phyloP scores from a whole-genome alignment of 2,329 filamentous ascomycete genomes.

The Aspergillus chevalieri region DNA sequence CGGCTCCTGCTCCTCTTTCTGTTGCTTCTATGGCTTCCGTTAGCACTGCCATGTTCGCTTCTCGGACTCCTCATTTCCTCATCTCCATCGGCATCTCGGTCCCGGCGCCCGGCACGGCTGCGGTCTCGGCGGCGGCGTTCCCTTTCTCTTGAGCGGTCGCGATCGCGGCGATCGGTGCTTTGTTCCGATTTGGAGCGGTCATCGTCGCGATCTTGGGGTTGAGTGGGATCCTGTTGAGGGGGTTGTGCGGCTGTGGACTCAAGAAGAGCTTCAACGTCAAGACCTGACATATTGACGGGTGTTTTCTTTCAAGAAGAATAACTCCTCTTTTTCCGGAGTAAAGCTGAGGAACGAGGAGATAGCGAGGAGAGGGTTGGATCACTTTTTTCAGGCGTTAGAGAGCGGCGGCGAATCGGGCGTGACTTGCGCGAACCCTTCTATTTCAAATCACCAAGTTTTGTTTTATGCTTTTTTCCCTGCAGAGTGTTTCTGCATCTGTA shows the following conservation, averaged over 20 bases:
- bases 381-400: constrained; percentile 34
- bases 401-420: constrained; percentile 17
- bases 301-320: constrained; percentile 5
- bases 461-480: not conserved
- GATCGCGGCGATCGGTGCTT: constrained; percentile 45
- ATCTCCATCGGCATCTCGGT: constrained; percentile 51
- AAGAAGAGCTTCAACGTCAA: constrained; percentile 84
- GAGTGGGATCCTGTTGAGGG: constrained; percentile 24
- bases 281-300: constrained; percentile 54
- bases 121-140: constrained; percentile 56
- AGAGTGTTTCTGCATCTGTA: constrained; percentile 4
- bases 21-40: constrained; percentile 70
- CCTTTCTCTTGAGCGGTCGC: constrained; percentile 53
- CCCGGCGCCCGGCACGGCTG: constrained; percentile 49
- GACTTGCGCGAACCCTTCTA: constrained; percentile 31
- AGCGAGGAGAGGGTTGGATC: constrained; percentile 27
- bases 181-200: constrained; percentile 52
- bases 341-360: constrained; percentile 15
- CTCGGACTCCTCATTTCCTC: constrained; percentile 59
- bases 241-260: constrained; percentile 68
- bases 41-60: constrained; percentile 67
- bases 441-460: constrained; percentile 8
- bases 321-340: constrained; percentile 19
- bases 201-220: constrained; percentile 53
- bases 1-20: constrained; percentile 73